phyloP scores from a whole-genome alignment of 1,284 basidiomycete species.

The Leccinum pachyderme region DNA sequence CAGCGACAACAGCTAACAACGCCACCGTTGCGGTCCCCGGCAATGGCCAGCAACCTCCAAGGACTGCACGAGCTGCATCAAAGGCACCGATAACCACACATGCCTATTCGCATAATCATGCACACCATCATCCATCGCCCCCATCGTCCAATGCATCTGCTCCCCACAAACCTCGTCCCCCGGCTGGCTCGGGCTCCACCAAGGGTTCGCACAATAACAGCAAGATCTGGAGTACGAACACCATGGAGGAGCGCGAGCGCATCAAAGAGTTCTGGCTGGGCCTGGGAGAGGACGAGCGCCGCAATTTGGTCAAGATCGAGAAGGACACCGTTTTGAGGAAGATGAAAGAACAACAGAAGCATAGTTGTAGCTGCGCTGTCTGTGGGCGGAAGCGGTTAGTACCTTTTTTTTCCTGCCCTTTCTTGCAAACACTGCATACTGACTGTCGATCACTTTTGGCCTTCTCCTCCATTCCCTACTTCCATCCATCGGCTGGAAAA shows the following conservation, averaged over 20 bases:
- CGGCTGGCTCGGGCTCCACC: constrained; percentile 35
- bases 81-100: constrained; percentile 62
- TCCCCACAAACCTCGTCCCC: constrained; percentile 46
- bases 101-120: constrained; percentile 51
- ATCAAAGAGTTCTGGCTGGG: constrained; percentile 98
- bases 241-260: constrained; percentile 89
- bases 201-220: constrained; percentile 40
- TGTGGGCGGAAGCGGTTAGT: constrained; percentile 94
- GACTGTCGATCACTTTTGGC: constrained; percentile 32
- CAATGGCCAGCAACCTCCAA: constrained; percentile 38
- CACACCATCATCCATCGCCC: constrained; percentile 68
- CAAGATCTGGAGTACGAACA: constrained; percentile 89
- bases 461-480: constrained; percentile 17
- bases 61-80: constrained; percentile 58
- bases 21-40: constrained; percentile 34
- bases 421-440: constrained; percentile 35
- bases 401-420: constrained; percentile 29
- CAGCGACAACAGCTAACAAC: constrained; percentile 31
- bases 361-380: constrained; percentile 93
- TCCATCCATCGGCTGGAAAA: constrained; percentile 17
- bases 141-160: constrained; percentile 62
- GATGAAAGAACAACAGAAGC: constrained; percentile 99
- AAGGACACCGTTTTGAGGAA: constrained; percentile 95
- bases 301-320: constrained; percentile 92
- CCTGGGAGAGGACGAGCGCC: constrained; percentile 84